A percentile compares a stretch with the other conserved stretches of the same genome.
These are phyloP conservation scores for Arctium lappa DNA, from an alignment of 129 eudicot genomes.

Conservation along the genomic window DNA sequence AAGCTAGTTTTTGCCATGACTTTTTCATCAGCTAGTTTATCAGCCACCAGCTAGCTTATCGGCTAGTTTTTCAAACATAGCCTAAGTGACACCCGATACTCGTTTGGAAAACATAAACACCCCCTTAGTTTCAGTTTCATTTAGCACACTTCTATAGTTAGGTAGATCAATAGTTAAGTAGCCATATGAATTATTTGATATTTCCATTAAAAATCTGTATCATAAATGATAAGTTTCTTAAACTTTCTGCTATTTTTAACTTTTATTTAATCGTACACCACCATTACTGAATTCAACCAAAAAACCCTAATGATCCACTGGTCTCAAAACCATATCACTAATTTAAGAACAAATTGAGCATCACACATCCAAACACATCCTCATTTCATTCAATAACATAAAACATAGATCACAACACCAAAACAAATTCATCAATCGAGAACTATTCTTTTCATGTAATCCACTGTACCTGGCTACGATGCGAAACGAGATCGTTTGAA, in stretches of 20 bases:
- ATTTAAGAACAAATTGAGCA: neutral
- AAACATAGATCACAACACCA: conserved; percentile 10
- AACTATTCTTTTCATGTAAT: neutral
- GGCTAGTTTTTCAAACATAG: too few relatives aligned
- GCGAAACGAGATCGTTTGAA: conserved; percentile 50
- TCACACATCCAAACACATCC: conserved; percentile 1
- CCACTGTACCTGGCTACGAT: conserved; percentile 55
- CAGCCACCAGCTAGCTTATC: too few relatives aligned
- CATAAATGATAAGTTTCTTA: neutral
- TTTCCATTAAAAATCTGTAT: neutral
- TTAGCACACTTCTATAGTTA: neutral
- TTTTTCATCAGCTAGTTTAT: too few relatives aligned
- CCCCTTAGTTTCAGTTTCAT: neutral
- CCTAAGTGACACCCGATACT: neutral
- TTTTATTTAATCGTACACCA: neutral
- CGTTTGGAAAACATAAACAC: neutral
- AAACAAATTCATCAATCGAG: neutral
- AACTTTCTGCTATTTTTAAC: neutral
- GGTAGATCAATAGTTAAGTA: neutral
- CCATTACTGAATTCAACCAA: neutral
- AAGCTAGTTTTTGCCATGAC: too few relatives aligned
- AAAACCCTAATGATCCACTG: neutral
- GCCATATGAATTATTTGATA: neutral
- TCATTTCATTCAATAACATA: conserved; percentile 1
- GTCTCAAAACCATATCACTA: conserved; percentile 6